Conservation (phyloP, 331 rosid genomes). For the Pyracantha coccinea region DNA sequence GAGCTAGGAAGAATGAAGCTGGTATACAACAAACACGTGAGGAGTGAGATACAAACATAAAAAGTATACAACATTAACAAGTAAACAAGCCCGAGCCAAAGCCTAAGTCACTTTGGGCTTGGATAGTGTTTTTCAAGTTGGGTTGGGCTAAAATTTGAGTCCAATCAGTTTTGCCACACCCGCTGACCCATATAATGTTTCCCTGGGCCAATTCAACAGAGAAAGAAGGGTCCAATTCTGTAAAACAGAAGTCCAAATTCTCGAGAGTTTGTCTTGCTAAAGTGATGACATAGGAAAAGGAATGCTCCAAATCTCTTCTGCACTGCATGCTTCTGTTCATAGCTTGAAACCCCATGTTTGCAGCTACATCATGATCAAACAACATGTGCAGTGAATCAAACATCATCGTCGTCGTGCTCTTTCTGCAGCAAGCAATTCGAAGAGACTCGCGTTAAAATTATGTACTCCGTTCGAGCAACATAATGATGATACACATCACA, state of each 20-base stretch:
- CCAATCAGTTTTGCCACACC: too few species aligned
- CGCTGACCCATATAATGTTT: not conserved
- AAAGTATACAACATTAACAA: not conserved
- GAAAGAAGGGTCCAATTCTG: not conserved
- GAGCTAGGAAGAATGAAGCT: not conserved
- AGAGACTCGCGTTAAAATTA: conserved; percentile 17
- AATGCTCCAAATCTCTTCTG: not conserved
- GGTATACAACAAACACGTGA: too few species aligned
- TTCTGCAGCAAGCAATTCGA: conserved; percentile 25
- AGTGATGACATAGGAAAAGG: not conserved
- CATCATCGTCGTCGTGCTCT: conserved; percentile 32
- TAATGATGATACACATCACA: conserved; percentile 25
- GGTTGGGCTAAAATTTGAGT: not conserved
- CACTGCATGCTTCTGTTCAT: not conserved
- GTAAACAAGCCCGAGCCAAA: not conserved
- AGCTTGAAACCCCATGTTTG: not conserved
- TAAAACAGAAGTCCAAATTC: not conserved
- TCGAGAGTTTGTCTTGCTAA: not conserved
- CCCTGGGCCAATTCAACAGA: too few species aligned
- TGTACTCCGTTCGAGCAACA: conserved; percentile 41
- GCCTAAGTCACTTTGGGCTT: not conserved
- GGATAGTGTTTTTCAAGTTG: not conserved
- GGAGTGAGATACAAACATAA: not conserved
- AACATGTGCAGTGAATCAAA: conserved; percentile 31
- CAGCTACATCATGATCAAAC: not conserved